These are phyloP conservation scores for Wickerhamiella shivajii DNA, from an alignment of 805 yeast species.

Conservation along the genomic window DNA sequence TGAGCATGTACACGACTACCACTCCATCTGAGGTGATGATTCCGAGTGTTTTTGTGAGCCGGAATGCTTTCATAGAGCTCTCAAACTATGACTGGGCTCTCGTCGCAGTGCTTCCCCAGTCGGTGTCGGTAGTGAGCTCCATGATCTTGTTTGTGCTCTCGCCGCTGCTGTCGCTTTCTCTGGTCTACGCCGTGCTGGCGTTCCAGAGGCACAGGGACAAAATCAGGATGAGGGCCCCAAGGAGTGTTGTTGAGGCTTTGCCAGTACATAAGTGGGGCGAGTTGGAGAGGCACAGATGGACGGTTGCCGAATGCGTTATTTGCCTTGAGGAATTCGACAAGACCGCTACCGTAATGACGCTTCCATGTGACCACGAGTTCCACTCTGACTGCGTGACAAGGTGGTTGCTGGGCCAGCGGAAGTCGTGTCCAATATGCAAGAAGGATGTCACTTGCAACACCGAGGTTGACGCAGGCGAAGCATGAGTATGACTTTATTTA, in stretches of 20 bases:
- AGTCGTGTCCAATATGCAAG: conserved; percentile 45
- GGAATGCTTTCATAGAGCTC: conserved; percentile 28
- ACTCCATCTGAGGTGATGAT: conserved; percentile 31
- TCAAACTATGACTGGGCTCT: conserved; percentile 13
- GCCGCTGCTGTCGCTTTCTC: conserved; percentile 27
- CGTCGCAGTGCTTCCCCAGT: conserved; percentile 16
- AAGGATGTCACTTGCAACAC: conserved; percentile 2
- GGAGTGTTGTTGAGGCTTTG: conserved; percentile 24
- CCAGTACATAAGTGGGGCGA: conserved; percentile 26
- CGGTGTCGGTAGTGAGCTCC: conserved; percentile 25
- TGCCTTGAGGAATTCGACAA: conserved; percentile 43
- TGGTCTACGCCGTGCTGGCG: conserved; percentile 25
- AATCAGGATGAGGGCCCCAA: conserved; percentile 27
- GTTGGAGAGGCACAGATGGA: conserved; percentile 1
- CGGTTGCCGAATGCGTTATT: conserved; percentile 43
- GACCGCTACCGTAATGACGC: conserved; percentile 33
- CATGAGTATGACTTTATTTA: no score
- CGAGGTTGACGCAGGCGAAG: no score
- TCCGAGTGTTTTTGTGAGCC: conserved; percentile 40
- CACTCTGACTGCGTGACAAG: conserved; percentile 44
- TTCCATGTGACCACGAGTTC: conserved; percentile 48
- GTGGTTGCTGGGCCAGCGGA: conserved; percentile 42
- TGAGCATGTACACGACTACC: conserved; percentile 40
- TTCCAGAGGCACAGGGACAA: conserved; percentile 25
- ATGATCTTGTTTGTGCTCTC: conserved; percentile 27